Conservation (phyloP, 2,329 filamentous ascomycete species). For the Pseudogymnoascus sp. region DNA sequence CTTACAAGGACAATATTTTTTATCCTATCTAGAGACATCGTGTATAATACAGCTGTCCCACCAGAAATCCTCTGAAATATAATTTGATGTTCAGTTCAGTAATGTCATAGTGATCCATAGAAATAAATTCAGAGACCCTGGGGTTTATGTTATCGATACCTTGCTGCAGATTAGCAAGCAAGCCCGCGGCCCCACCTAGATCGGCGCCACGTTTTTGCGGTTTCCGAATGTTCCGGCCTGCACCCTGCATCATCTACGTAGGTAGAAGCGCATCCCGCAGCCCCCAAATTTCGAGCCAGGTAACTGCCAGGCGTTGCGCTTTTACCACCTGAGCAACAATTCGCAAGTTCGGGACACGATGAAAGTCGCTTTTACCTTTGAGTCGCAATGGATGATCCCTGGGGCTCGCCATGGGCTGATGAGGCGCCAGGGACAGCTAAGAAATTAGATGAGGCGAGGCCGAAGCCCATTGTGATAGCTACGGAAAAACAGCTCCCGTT, state of each 20-base stretch:
- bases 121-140: conserved; percentile 9
- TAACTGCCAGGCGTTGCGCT: neutral
- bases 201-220: conserved; percentile 9
- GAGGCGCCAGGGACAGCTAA: conserved; percentile 20
- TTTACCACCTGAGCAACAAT: neutral
- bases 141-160: conserved; percentile 8
- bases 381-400: conserved; percentile 32
- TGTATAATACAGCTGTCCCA: conserved; percentile 15
- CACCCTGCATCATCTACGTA: conserved; percentile 6
- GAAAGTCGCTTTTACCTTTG: conserved; percentile 8
- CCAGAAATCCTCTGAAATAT: neutral
- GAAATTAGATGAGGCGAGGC: conserved; percentile 12
- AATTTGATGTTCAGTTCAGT: neutral
- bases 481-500: conserved; percentile 18
- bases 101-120: neutral
- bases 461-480: conserved; percentile 15
- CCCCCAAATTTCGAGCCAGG: neutral
- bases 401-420: conserved; percentile 34
- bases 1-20: conserved; percentile 69
- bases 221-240: neutral
- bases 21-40: conserved; percentile 60
- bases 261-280: neutral
- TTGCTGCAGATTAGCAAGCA: conserved; percentile 10
- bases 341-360: neutral
- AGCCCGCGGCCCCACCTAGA: neutral